Evolutionary conservation across 805 yeast species (phyloP).

Genomic region (Phaffomyces thermotolerans): DNA sequence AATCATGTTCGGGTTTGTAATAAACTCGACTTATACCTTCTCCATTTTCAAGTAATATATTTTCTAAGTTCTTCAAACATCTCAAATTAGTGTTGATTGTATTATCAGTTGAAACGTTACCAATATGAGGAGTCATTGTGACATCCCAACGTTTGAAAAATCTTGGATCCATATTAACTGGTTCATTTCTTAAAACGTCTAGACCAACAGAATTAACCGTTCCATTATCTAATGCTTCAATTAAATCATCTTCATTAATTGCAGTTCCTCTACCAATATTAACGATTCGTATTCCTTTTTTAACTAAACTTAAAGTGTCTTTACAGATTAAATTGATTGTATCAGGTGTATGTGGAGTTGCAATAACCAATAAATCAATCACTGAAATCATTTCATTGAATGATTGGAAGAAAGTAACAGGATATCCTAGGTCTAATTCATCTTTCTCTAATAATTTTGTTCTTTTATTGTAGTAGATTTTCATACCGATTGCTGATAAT

Average conservation of each 20-base stretch:
- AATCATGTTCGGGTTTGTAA: background rate
- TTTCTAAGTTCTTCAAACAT: constrained; percentile 44
- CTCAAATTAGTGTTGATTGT: constrained; percentile 42
- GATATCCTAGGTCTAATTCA: constrained; percentile 35
- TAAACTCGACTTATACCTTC: constrained; percentile 3
- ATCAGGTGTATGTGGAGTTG: constrained; percentile 57
- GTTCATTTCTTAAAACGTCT: constrained; percentile 68
- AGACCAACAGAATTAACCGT: constrained; percentile 60
- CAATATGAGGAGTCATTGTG: constrained; percentile 54
- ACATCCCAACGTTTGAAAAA: constrained; percentile 55
- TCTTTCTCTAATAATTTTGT: constrained; percentile 30
- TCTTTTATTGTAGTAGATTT: constrained; percentile 55
- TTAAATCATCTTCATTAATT: constrained; percentile 58
- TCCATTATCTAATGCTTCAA: constrained; percentile 52
- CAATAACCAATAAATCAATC: constrained; percentile 53
- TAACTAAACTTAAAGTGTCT: constrained; percentile 37
- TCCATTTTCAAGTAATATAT: constrained; percentile 18
- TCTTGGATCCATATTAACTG: constrained; percentile 39
- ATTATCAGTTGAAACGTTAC: constrained; percentile 58
- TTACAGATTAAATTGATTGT: constrained; percentile 50
- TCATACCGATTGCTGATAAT: constrained; percentile 52
- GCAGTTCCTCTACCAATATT: constrained; percentile 73
- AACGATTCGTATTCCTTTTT: constrained; percentile 52
- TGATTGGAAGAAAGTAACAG: constrained; percentile 36
- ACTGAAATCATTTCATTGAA: constrained; percentile 36